phyloP scores from a whole-genome alignment of 768 basidiomycete genomes.

The Dacryopinax primogenitus region DNA sequence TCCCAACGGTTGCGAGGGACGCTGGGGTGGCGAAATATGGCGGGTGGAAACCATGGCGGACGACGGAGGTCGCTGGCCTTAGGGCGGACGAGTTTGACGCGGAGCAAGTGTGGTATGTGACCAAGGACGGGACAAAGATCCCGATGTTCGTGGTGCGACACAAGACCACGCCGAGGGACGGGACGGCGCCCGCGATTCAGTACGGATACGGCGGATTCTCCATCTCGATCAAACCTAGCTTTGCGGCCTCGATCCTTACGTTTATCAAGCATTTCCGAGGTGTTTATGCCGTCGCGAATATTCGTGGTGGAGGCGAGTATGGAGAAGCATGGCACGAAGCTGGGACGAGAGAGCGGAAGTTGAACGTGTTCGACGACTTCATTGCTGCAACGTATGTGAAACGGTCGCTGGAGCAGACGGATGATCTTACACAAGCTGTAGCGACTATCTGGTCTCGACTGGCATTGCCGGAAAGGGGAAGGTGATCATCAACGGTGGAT shows the following conservation, averaged over 20 bases:
- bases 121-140: slow-evolving; percentile 65
- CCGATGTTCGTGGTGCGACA: slow-evolving; percentile 80
- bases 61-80: slow-evolving; percentile 47
- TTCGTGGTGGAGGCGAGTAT: slow-evolving; percentile 59
- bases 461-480: slow-evolving; percentile 57
- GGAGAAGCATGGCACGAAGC: slow-evolving; percentile 76
- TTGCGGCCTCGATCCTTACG: slow-evolving; percentile 56
- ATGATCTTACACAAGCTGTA: slow-evolving; percentile 20
- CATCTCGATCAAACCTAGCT: slow-evolving; percentile 57
- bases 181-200: slow-evolving; percentile 62
- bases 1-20: slow-evolving; percentile 25
- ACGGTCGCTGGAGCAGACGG: background rate
- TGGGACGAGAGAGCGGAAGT: slow-evolving; percentile 59
- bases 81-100: slow-evolving; percentile 54
- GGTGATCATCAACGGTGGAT: slow-evolving; percentile 64
- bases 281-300: slow-evolving; percentile 40
- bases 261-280: slow-evolving; percentile 60
- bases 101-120: slow-evolving; percentile 65
- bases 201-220: slow-evolving; percentile 81
- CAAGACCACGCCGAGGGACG: slow-evolving; percentile 54
- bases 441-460: slow-evolving; percentile 58
- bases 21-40: slow-evolving; percentile 30
- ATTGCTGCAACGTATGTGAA: slow-evolving; percentile 57
- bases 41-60: slow-evolving; percentile 44
- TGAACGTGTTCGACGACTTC: slow-evolving; percentile 71